Evolutionary conservation across 495 filamentous ascomycete species (phyloP), one percentile per base, ranked within the genome.

Genomic region (Talaromyces stipitatus): DNA sequence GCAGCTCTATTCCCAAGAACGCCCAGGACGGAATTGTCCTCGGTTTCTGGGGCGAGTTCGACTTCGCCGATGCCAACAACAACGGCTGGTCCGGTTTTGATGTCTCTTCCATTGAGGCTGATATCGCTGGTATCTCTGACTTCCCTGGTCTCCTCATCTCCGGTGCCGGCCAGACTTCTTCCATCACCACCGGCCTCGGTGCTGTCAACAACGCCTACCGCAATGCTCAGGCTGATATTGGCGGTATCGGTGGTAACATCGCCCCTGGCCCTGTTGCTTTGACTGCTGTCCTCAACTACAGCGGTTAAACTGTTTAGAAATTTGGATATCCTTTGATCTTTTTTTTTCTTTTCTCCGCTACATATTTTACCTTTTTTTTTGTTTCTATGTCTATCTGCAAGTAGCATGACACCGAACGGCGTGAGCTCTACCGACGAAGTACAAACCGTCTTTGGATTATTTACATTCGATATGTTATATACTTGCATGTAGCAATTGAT

Each of bases 1-100:
- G 56, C 18, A 18, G 30, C 55, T 32, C 45, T 56, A 38, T 54
- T 51, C 56, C 20, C 12, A 33, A 54, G 50, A 41, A 14, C 45
- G 30, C 51, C 23, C n/a, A 53, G 9, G 63, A 65, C 6, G 50
- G 60, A 14, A 50, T 53, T 27, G 46, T 59, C 28, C 43, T 56
- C 41, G 55, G 32, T 50, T 46, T 73, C 66, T 76, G 73, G 73
- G 72, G 72, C 54, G 73, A 76, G 53, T 76, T 76, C 51, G 72
- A 73, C 58, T 70, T 74, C 29, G 68, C 64, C 38, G 68, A 64
- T 20, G 52, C 64, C 32, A 58, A 30, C 54, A 75, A 76, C 66
- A 55, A 23, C 27, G 67, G 61, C 60, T 72, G 71, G 71, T 72
- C 69, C 53, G 72, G 72, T 20, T 75, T 72, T 38, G 72, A 75